Base-by-base conservation (phyloP, 2,329 filamentous ascomycete species). In the Elsinoe necatrix region DNA sequence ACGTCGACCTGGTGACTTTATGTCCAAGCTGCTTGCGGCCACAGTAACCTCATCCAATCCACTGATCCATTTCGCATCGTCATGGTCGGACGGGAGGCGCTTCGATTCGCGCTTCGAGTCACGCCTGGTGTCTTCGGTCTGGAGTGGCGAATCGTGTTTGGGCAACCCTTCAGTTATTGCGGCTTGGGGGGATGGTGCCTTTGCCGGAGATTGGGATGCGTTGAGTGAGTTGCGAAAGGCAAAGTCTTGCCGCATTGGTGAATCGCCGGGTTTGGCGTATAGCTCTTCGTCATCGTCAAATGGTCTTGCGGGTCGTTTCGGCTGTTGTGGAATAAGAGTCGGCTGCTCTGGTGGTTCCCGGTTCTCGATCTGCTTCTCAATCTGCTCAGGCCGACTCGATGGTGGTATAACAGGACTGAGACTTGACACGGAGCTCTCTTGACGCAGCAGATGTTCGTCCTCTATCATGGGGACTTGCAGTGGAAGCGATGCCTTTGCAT, bases 41-140 rank as follows among this genome's bases (percentile, higher is more conserved):
- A 52, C 48, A 20, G 48, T 37, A n/a, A 52, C 48, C 21, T 52
- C 48, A 29, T 52, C 48, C 18, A 52, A 23, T n/a, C 48, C 48
- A 25, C 48, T 52, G 18, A 52, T 31, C 48, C 48, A 52, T 52
- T 52, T 52, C n/a, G 48, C 48, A 52, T 52, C 48, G 31, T 52
- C 29, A 29, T 52, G 48, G 20, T 52, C 48, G 9, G 48, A 52
- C 4, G 48, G 48, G 11, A 52, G 2, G n/a, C 48, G 48, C 9
- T 52, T 52, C 3, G 29, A 37, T 6, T 52, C 48, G 29, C 48
- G 48, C 29, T 37, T 52, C 8, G 31, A 25, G 16, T 52, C 48
- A 25, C 20, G 29, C 16, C 29, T n/a, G 16, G 29, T 9, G 4
- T 21, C 31, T 3, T 52, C 29, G 20, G 11, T 39, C 7, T 52